Conservation (phyloP, 2,329 filamentous ascomycete genomes). For the Leptographium procerum region DNA sequence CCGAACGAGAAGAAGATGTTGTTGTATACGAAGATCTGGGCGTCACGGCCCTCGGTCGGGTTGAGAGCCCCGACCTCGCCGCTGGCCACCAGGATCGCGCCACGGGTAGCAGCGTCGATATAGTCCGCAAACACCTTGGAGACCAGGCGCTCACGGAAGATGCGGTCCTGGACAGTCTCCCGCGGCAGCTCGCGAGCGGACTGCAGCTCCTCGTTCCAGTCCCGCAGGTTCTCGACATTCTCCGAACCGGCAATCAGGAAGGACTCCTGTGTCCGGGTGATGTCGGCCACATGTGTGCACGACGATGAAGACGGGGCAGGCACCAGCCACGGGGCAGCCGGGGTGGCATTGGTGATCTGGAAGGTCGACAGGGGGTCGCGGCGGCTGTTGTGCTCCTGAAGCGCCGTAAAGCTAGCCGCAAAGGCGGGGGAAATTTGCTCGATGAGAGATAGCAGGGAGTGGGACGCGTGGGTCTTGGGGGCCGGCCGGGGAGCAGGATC, state of each 20-base stretch:
- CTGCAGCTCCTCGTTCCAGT: slow-evolving; percentile 99
- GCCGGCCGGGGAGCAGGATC: slow-evolving; percentile 72
- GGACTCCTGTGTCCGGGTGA: slow-evolving; percentile 83
- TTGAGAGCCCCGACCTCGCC: slow-evolving; percentile 91
- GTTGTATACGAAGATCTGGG: slow-evolving; percentile 98
- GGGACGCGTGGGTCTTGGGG: slow-evolving; percentile 67
- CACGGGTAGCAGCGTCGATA: slow-evolving; percentile 85
- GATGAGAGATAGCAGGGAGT: slow-evolving; percentile 78
- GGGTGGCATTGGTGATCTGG: slow-evolving; percentile 90
- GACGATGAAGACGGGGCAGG: slow-evolving; percentile 53
- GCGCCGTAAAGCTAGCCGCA: slow-evolving; percentile 56
- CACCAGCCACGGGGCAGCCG: slow-evolving; percentile 85
- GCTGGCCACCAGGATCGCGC: slow-evolving; percentile 81
- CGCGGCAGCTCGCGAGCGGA: slow-evolving; percentile 90
- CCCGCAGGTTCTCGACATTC: slow-evolving; percentile 84
- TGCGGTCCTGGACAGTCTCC: slow-evolving; percentile 86
- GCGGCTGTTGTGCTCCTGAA: slow-evolving; percentile 75
- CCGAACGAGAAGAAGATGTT: slow-evolving; percentile 99
- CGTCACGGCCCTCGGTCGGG: slow-evolving; percentile 82
- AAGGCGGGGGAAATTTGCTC: slow-evolving; percentile 76
- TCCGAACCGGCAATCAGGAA: slow-evolving; percentile 85
- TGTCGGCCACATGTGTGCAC: slow-evolving; percentile 66
- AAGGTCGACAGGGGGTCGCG: slow-evolving; percentile 86
- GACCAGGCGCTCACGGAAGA: slow-evolving; percentile 87
- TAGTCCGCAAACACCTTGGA: slow-evolving; percentile 97